Evolutionary conservation across 164 flowering plant species (phyloP), one percentile per base, ranked within the genome.

Genomic region (Piper longum): DNA sequence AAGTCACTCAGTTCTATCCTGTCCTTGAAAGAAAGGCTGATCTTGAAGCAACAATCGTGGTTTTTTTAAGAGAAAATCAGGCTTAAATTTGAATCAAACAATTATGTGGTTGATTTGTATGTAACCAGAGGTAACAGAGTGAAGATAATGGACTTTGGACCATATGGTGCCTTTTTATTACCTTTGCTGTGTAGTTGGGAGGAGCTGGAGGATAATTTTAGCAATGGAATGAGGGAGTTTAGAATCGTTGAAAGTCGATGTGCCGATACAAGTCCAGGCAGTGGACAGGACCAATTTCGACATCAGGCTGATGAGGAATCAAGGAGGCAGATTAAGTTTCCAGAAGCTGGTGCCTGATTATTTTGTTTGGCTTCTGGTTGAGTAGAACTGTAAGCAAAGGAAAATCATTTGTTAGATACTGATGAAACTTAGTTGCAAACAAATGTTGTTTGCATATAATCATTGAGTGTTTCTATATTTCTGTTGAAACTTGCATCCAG

Each of bases 281-380:
- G 99, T 75, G 97, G 95, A n/a, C 91, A 97, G 97, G 96, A 91
- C 67, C 87, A 85, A 67, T 79, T 93, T 65, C 51, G 90, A 43
- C 87, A 79, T 70, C 91, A 72, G 59, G 95, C 88, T 9, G 82
- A 85, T 67, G 84, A 76, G 57, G 89, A 84, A 70, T 42, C 73
- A 64, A 69, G 41, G 68, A 75, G 64, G 62, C 89, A 89, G 65
- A 73, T 67, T 14, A 66, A 66, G 42, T 68, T 68, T 67, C 59
- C 76, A 55, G 76, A 73, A 65, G 63, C 68, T 17, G 80, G 83
- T 57, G 81, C 77, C 57, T 79, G 72, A 76, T 9, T 48, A 3
- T 48, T 14, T 48, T 8, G 11, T 48, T 48, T 48, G 14, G 14
- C 14, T 48, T 9, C 12, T 48, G 11, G 12, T 48, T 12, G 3